phyloP scores from a whole-genome alignment of 2,329 filamentous ascomycete genomes.

The Aspergillus sclerotialis region DNA sequence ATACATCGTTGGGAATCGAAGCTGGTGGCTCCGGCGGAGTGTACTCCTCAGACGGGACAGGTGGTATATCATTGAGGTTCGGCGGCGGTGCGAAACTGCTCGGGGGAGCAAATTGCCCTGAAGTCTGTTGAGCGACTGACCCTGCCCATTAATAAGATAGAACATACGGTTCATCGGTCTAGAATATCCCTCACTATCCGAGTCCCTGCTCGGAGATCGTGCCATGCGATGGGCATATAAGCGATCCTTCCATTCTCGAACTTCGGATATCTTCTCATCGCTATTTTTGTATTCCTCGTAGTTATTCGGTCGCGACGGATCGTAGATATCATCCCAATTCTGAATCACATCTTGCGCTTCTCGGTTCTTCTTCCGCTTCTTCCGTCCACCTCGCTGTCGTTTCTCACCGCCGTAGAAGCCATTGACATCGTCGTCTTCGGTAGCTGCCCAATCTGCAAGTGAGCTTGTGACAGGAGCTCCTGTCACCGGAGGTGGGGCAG shows the following conservation, averaged over 20 bases:
- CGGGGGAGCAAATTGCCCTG: constrained; percentile 47
- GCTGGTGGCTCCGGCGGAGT: constrained; percentile 34
- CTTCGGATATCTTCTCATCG: constrained; percentile 73
- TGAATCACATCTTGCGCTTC: constrained; percentile 49
- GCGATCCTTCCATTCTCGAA: constrained; percentile 76
- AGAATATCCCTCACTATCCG: constrained; percentile 43
- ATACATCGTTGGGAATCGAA: constrained; percentile 50
- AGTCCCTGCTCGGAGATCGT: constrained; percentile 36
- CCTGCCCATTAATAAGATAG: neutral
- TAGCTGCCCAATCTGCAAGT: constrained; percentile 72
- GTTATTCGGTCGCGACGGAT: constrained; percentile 72
- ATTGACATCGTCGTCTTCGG: constrained; percentile 71
- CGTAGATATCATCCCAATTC: constrained; percentile 92
- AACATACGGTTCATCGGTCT: constrained; percentile 42
- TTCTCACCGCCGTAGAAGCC: constrained; percentile 60
- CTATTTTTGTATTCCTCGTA: constrained; percentile 78
- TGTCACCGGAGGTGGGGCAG: constrained; percentile 19
- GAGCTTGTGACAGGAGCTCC: constrained; percentile 54
- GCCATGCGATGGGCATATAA: constrained; percentile 65
- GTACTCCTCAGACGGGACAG: constrained; percentile 15
- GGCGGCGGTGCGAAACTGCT: constrained; percentile 47
- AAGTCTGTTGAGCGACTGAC: constrained; percentile 6
- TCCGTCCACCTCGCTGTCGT: constrained; percentile 68
- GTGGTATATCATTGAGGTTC: constrained; percentile 31
- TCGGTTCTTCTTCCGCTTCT: constrained; percentile 69